Conservation (phyloP, 768 basidiomycete genomes). For the Hygrocybe coccinea region DNA sequence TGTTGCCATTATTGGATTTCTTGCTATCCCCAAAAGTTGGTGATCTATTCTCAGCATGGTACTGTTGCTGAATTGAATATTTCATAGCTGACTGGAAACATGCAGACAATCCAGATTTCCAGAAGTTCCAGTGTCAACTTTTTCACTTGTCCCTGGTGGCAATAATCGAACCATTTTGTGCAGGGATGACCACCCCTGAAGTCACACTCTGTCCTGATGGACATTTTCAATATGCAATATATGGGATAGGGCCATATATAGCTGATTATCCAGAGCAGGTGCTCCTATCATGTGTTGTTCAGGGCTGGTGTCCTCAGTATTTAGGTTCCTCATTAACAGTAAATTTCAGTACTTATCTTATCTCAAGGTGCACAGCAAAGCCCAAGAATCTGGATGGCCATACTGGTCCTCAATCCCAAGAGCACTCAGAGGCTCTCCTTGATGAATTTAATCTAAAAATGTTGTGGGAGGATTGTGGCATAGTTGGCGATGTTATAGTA, state of each 20-base stretch:
- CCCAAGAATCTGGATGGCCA: constrained; percentile 23
- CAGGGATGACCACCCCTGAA: constrained; percentile 22
- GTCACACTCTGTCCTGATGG: constrained; percentile 27
- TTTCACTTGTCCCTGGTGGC: constrained; percentile 27
- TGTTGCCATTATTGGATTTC: constrained; percentile 28
- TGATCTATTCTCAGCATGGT: neutral
- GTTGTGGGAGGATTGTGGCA: constrained; percentile 32
- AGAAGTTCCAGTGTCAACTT: constrained; percentile 25
- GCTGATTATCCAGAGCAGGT: constrained; percentile 39
- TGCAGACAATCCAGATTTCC: constrained; percentile 16
- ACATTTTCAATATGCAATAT: constrained; percentile 25
- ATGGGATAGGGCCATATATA: constrained; percentile 34
- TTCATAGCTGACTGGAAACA: constrained; percentile 2
- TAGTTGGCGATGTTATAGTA: constrained; percentile 30
- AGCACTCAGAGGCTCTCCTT: constrained; percentile 19
- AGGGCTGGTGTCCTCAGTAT: constrained; percentile 29
- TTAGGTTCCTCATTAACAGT: neutral
- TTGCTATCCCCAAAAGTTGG: constrained; percentile 34
- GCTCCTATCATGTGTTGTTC: constrained; percentile 27
- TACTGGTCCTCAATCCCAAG: constrained; percentile 11
- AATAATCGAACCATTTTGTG: constrained; percentile 19
- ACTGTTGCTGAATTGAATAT: neutral
- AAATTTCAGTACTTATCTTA: neutral
- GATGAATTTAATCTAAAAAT: constrained; percentile 13
- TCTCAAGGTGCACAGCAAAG: constrained; percentile 22